Conservation (phyloP, 768 basidiomycete genomes). For the Suillus spraguei region DNA sequence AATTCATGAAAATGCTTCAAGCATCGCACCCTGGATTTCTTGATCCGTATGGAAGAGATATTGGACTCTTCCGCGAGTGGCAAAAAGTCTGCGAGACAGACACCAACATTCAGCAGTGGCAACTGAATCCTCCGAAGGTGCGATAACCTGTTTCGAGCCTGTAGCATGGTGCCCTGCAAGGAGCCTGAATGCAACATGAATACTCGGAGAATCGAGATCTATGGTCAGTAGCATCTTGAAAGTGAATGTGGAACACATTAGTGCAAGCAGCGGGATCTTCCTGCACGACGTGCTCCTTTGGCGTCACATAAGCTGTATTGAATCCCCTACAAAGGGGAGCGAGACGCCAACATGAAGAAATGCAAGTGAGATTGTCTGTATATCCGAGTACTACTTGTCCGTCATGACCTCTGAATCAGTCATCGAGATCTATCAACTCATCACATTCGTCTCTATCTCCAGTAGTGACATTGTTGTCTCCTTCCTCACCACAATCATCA, state of each 20-base stretch:
- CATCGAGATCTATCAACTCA: constrained; percentile 26
- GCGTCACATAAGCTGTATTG: not conserved
- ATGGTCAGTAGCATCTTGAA: not conserved
- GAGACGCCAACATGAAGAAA: not conserved
- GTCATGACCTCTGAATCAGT: constrained; percentile 3
- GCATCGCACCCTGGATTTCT: not conserved
- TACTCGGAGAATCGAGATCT: not conserved
- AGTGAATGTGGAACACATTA: not conserved
- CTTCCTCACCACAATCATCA: constrained; percentile 12
- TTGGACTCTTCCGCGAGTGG: not conserved
- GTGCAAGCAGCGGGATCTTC: not conserved
- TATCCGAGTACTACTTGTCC: constrained; percentile 1
- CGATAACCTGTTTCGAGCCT: not conserved
- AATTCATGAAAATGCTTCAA: constrained; percentile 1
- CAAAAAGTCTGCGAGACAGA: not conserved
- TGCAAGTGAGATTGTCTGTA: not conserved
- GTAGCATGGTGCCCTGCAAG: not conserved
- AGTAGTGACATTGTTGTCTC: constrained; percentile 19
- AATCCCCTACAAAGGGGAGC: not conserved
- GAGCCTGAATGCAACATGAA: not conserved
- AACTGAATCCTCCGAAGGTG: not conserved
- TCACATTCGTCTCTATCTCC: constrained; percentile 30
- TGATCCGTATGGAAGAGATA: not conserved
- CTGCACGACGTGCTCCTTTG: not conserved
- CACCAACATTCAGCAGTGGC: not conserved